Evolutionary conservation across 176 grass and related monocot genomes (phyloP), one percentile per base, ranked within the genome.

Genomic region (Triticum timopheevii): DNA sequence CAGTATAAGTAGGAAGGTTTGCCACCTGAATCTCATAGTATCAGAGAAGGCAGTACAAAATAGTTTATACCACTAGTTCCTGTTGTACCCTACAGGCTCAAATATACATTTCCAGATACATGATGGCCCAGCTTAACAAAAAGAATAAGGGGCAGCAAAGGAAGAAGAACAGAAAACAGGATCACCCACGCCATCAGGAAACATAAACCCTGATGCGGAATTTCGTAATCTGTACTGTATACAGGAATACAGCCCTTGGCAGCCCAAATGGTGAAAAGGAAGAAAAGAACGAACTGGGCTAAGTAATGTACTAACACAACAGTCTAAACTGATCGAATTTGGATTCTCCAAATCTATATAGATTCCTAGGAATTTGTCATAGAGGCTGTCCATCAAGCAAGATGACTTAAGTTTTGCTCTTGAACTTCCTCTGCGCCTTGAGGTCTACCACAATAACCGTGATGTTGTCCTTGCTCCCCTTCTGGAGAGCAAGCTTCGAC

Each of bases 381-480:
- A 36, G 69, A 73, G n/a, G 84, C 47, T 67, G 81, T 80, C 78
- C 68, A 87, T 61, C 81, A 85, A 86, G 69, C 61, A 66, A 66
- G 73, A 19, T 56, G 89, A 88, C 81, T 92, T 84, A 92, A 8
- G 86, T 84, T 87, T 96, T 96, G 82, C 63, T 86, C 86, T 94
- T 98, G 80, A 98, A 95, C 84, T 98, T 98, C 61, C 96, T 85
- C 5, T 96, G 96, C 20, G 90, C 93, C 80, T 96, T 98, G 17
- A 98, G 87, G 83, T 98, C 96, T 81, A 98, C 90, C 63, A 98
- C 96, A 73, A 98, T 74, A 20, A 96, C 72, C 1, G 87, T 90
- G 68, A 97, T 97, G 86, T 97, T 97, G 80, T 97, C 95, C 86
- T 97, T 95, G 83, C 95, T 97, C 82, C 95, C 95, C 89, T 90